Conservation (phyloP, 805 yeast species). For the Ogataea siamensis region DNA sequence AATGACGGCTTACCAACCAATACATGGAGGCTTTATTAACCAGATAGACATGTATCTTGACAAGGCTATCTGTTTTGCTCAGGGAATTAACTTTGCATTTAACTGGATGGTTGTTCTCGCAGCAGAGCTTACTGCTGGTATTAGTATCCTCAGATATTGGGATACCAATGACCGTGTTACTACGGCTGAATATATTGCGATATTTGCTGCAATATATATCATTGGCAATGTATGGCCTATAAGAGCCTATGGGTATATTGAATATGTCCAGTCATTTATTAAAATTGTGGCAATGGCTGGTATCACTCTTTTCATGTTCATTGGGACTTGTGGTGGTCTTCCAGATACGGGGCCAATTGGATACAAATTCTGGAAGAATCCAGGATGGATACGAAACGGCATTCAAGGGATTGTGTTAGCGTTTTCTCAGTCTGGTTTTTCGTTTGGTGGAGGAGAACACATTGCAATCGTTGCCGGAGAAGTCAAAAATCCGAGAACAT, state of each 20-base stretch:
- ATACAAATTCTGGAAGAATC: conserved; percentile 47
- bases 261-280: conserved; percentile 43
- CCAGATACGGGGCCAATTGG: conserved; percentile 46
- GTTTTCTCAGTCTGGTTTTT: conserved; percentile 56
- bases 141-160: conserved; percentile 63
- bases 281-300: conserved; percentile 64
- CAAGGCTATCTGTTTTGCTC: conserved; percentile 56
- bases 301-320: conserved; percentile 42
- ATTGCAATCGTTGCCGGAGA: conserved; percentile 60
- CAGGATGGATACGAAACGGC: conserved; percentile 54
- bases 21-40: conserved; percentile 58
- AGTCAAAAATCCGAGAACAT: conserved; percentile 51
- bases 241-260: conserved; percentile 45
- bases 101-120: conserved; percentile 65
- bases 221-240: conserved; percentile 33
- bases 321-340: conserved; percentile 48
- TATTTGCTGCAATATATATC: conserved; percentile 45
- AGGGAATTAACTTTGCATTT: conserved; percentile 60
- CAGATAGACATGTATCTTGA: conserved; percentile 46
- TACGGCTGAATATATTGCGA: conserved; percentile 56
- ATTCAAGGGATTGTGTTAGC: conserved; percentile 58
- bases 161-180: conserved; percentile 40
- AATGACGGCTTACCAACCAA: conserved; percentile 54
- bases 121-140: conserved; percentile 62
- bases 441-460: conserved; percentile 62